These are phyloP conservation scores for Cercospora janseana DNA, from an alignment of 2,329 filamentous ascomycete species.

Conservation along the genomic window DNA sequence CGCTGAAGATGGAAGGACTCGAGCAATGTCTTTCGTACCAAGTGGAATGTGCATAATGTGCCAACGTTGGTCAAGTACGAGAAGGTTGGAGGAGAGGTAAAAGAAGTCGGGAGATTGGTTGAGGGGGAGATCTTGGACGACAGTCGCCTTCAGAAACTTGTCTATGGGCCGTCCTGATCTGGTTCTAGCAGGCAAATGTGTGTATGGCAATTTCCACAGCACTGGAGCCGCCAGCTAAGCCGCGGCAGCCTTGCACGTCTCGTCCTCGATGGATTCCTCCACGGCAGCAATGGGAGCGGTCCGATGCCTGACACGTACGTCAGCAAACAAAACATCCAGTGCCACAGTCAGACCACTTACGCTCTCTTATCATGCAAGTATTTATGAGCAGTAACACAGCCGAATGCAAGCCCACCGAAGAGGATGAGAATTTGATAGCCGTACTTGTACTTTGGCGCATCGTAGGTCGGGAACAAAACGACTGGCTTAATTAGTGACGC, in stretches of 20 bases:
- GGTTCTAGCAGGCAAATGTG: too few species aligned
- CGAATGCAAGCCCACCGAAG: conserved; percentile 18
- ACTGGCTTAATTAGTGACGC: conserved; percentile 9
- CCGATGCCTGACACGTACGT: too few species aligned
- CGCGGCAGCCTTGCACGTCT: too few species aligned
- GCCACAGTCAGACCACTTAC: too few species aligned
- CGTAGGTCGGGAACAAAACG: conserved; percentile 19
- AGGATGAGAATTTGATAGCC: conserved; percentile 21
- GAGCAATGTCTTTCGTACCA: conserved; percentile 76
- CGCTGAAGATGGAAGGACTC: conserved; percentile 43
- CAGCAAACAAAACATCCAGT: too few species aligned
- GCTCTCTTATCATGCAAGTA: not conserved
- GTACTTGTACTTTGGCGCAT: conserved; percentile 21
- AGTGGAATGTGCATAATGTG: conserved; percentile 74
- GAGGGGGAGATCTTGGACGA: conserved; percentile 26
- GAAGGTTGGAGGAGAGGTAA: conserved; percentile 5
- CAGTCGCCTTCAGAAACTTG: conserved; percentile 13
- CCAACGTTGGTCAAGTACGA: conserved; percentile 23
- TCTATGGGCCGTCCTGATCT: too few species aligned
- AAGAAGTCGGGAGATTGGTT: conserved; percentile 23
- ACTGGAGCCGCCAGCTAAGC: too few species aligned
- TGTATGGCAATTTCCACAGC: too few species aligned
- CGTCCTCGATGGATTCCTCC: too few species aligned
- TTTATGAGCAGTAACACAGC: not conserved
- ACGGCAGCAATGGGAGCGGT: too few species aligned